Conservation (phyloP, 805 yeast genomes). For the Lipomyces sp. region DNA sequence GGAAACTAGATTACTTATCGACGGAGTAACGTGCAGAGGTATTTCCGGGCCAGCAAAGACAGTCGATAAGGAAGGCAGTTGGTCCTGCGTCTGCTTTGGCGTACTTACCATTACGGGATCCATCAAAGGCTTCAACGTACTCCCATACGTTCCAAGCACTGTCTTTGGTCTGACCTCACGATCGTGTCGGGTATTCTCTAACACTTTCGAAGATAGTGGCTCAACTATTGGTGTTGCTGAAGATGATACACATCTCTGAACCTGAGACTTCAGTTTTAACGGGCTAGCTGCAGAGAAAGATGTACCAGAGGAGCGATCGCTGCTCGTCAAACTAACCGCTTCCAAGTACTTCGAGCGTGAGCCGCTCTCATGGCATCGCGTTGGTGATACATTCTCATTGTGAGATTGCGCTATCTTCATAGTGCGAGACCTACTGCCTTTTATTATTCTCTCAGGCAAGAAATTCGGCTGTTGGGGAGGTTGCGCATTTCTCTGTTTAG, state of each 20-base stretch:
- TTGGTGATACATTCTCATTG: conserved; percentile 9
- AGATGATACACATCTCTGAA: background rate
- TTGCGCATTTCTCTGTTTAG: conserved; percentile 1
- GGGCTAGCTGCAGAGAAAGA: conserved; percentile 18
- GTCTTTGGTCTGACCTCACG: conserved; percentile 4
- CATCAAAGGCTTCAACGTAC: background rate
- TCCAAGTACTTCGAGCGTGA: background rate
- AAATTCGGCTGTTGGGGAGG: conserved; percentile 25
- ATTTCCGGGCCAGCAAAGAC: background rate
- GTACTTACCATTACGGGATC: no score
- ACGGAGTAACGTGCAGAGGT: background rate
- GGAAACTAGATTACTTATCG: conserved; percentile 3
- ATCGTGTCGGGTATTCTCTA: no score
- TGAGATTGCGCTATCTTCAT: background rate
- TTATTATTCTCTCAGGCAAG: conserved; percentile 1
- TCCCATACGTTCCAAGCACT: background rate
- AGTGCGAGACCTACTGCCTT: background rate
- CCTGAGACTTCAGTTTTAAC: background rate
- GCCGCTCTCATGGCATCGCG: background rate
- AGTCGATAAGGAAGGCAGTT: background rate
- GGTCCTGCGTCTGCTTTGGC: no score
- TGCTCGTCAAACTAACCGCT: background rate
- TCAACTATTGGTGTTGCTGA: background rate
- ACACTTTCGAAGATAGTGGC: no score
- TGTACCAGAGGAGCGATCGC: conserved; percentile 8